Conservation (phyloP, 164 flowering plant genomes). For the Umbellularia californica region DNA sequence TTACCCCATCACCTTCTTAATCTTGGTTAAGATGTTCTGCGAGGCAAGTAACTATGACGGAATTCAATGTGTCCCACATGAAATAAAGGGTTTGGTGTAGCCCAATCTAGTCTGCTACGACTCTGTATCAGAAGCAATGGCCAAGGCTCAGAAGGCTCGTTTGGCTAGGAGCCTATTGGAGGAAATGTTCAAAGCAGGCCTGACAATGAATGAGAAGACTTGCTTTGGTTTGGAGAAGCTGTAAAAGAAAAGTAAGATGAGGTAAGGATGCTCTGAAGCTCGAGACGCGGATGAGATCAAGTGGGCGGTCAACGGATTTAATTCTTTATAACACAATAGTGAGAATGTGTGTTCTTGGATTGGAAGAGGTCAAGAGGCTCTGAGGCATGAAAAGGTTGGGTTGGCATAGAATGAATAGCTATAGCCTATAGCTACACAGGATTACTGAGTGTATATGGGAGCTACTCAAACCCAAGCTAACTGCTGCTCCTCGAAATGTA, state of each 20-base stretch:
- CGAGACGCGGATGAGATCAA: constrained; percentile 69
- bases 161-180: constrained; percentile 71
- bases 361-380: constrained; percentile 81
- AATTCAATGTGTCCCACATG: constrained; percentile 66
- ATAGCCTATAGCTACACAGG: constrained; percentile 88
- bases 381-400: constrained; percentile 58
- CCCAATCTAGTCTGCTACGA: constrained; percentile 88
- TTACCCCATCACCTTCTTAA: constrained; percentile 64
- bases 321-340: constrained; percentile 77
- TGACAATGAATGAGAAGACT: constrained; percentile 69
- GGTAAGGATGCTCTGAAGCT: constrained; percentile 67
- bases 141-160: constrained; percentile 89
- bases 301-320: constrained; percentile 81
- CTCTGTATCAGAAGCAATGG: constrained; percentile 78
- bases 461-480: constrained; percentile 9
- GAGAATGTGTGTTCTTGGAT: constrained; percentile 94
- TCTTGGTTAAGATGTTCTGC: constrained; percentile 83
- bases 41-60: constrained; percentile 89
- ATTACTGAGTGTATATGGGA: constrained; percentile 82
- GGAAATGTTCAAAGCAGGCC: constrained; percentile 68
- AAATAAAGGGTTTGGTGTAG: constrained; percentile 67
- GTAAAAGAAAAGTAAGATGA: constrained; percentile 90
- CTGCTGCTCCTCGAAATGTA: no score
- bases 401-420: constrained; percentile 69
- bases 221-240: constrained; percentile 72